phyloP scores from a whole-genome alignment of 805 yeast genomes.

The Geotrichum ghanense region DNA sequence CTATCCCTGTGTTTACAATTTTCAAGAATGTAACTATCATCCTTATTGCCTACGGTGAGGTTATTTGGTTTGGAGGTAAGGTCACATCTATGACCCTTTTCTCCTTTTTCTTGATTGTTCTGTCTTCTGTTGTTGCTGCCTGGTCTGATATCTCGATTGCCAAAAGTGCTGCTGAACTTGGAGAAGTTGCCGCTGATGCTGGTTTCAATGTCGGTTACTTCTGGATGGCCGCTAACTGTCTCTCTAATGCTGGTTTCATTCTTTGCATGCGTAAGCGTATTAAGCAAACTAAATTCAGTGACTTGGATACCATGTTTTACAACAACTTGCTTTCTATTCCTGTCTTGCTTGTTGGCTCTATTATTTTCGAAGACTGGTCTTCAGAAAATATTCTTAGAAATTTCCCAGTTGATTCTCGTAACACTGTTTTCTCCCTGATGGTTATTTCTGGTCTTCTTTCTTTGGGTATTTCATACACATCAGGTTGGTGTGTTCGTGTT shows the following conservation, averaged over 20 bases:
- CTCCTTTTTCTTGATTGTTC: constrained; percentile 83
- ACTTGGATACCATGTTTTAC: constrained; percentile 96
- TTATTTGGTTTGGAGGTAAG: constrained; percentile 88
- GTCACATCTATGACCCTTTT: constrained; percentile 85
- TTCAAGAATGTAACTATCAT: constrained; percentile 96
- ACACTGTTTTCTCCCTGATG: constrained; percentile 69
- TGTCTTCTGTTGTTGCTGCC: constrained; percentile 93
- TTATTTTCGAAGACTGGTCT: constrained; percentile 89
- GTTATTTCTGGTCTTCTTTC: constrained; percentile 86
- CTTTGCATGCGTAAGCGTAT: constrained; percentile 95
- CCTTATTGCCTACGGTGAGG: constrained; percentile 96
- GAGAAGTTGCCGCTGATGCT: constrained; percentile 21
- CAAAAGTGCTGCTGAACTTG: constrained; percentile 27
- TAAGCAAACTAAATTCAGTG: constrained; percentile 83
- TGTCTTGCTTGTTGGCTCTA: constrained; percentile 63
- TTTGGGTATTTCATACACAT: constrained; percentile 95
- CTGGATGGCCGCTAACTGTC: constrained; percentile 95
- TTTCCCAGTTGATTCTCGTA: constrained; percentile 65
- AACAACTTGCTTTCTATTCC: constrained; percentile 92
- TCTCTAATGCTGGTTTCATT: constrained; percentile 88
- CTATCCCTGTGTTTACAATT: constrained; percentile 94
- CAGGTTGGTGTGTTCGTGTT: constrained; percentile 99
- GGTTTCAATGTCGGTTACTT: constrained; percentile 64
- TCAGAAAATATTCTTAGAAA: constrained; percentile 59
- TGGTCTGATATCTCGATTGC: constrained; percentile 59